phyloP scores from a whole-genome alignment of 2,329 filamentous ascomycete genomes.

The Ascochyta viciae-villosae region DNA sequence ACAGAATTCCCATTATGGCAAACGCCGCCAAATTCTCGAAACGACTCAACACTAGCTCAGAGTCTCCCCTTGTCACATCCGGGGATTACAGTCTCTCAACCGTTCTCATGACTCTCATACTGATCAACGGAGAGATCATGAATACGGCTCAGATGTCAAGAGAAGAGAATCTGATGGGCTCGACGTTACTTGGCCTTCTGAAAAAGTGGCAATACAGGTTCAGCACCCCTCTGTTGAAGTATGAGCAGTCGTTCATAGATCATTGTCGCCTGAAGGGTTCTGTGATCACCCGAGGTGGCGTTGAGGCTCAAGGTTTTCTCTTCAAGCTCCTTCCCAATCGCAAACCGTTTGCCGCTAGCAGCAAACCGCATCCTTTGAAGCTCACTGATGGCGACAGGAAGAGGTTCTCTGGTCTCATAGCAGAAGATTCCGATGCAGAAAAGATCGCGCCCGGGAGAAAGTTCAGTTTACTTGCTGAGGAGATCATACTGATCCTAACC shows the following conservation, averaged over 20 bases:
- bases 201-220: conserved; percentile 8
- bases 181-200: conserved; percentile 9
- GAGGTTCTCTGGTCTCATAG: background rate
- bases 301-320: conserved; percentile 20
- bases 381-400: background rate
- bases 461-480: background rate
- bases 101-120: conserved; percentile 20
- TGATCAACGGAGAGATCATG: conserved; percentile 29
- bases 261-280: conserved; percentile 23
- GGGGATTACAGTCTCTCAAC: conserved; percentile 23
- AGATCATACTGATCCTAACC: background rate
- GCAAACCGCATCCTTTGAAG: background rate
- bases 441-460: background rate
- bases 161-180: background rate
- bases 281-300: conserved; percentile 8
- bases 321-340: conserved; percentile 7
- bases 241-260: conserved; percentile 22
- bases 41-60: conserved; percentile 15
- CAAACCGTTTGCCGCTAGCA: background rate
- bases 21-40: conserved; percentile 23
- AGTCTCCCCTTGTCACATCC: conserved; percentile 1
- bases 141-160: background rate
- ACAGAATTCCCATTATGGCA: conserved; percentile 27
- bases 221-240: conserved; percentile 7
- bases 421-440: background rate